Evolutionary conservation across 345 rosid genomes (phyloP).

Genomic region (Conringia planisiliqua): DNA sequence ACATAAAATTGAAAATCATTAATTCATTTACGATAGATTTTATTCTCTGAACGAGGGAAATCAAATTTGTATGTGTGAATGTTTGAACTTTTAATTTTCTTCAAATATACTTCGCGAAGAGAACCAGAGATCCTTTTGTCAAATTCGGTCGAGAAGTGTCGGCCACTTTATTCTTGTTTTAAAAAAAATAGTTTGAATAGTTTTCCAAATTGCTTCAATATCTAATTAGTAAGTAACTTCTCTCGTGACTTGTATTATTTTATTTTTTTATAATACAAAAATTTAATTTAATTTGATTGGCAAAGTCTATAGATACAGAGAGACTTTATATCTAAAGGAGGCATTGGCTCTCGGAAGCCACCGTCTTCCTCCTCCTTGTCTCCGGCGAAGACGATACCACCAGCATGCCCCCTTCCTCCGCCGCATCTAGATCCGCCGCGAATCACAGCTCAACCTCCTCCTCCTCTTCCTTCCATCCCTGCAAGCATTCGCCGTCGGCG

Average conservation of each 20-base stretch:
- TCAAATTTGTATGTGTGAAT: too few species aligned
- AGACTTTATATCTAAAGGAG: slow-evolving; percentile 4
- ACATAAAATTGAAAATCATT: background rate
- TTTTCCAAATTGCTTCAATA: too few species aligned
- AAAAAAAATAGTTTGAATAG: too few species aligned
- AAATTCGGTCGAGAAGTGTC: background rate
- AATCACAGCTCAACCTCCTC: slow-evolving; percentile 20
- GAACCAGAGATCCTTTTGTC: background rate
- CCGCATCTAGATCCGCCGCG: slow-evolving; percentile 30
- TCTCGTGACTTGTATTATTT: background rate
- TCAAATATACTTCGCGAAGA: too few species aligned
- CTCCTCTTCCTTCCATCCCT: slow-evolving; percentile 37
- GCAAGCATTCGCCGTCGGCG: slow-evolving; percentile 84
- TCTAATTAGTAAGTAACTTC: background rate
- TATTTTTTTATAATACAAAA: too few species aligned
- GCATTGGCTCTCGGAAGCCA: background rate
- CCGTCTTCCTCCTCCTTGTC: slow-evolving; percentile 33
- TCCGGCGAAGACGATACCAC: slow-evolving; percentile 12
- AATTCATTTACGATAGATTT: background rate
- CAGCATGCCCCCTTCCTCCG: slow-evolving; percentile 33
- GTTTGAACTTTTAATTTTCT: too few species aligned
- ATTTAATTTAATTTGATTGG: background rate
- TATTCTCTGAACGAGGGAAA: background rate
- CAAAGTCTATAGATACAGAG: background rate
- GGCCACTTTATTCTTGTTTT: background rate